Base-by-base conservation (phyloP, 805 yeast species). In the Candida anglica region DNA sequence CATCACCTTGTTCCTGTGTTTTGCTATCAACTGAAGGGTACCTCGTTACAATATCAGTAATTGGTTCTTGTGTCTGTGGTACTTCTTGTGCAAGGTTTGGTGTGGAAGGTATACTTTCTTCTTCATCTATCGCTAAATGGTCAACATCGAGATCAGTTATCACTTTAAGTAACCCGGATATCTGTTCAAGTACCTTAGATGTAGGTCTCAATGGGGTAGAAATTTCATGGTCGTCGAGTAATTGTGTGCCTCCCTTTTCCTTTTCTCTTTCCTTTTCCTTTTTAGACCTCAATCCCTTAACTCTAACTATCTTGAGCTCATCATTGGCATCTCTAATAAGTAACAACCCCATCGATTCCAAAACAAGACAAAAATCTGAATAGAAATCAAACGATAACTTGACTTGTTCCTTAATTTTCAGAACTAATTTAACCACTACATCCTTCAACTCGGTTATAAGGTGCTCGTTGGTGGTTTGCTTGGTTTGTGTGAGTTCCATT, bases 321-420 rank as follows among this genome's bases (percentile, higher is more conserved):
- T 66, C 60, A 8, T 55, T 55, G 14, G 41, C 41, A 26, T 70
- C 72, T 32, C 68, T 67, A 2, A 74, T 66, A 30, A 85, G 68
- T 23, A 87, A 67, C 30, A 88, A 63, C 0, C 97, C 96, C 68
- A 88, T 78, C 3, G 81, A 70, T 49, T 85, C 94, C 20, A 86
- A 60, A 3, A 82, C 60, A 30, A 73, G 62, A 38, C 89, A 80
- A 27, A 63, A 55, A 31, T 66, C 72, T 4, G 68, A 49, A 38
- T 79, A 59, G 32, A 44, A 57, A 5, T 50, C 53, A 37, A 48
- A 55, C 29, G 48, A 46, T 8, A 37, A 30, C 3, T 44, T 45
- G 3, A 47, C 34, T 4, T 56, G 41, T 7, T 25, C 32, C 30
- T 39, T 43, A 4, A 56, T 24, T 20, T 38, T 37, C 8, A 21